Percentiles rank a stretch among this genome's conserved stretches.
phyloP scores from a whole-genome alignment of 257 asterid genomes.

The Echium plantagineum region DNA sequence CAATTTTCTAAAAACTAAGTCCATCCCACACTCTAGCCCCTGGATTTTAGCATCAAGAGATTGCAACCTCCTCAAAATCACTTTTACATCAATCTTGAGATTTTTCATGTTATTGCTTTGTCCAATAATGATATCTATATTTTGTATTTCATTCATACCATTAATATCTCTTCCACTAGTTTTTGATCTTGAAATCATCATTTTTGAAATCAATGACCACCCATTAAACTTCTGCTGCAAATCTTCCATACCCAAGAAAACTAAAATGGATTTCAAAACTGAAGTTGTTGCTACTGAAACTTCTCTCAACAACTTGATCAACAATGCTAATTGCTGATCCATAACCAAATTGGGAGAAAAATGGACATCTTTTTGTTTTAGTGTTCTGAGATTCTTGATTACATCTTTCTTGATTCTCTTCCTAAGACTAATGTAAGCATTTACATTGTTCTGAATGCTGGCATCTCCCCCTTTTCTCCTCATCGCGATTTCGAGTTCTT shows the following conservation, averaged over 20 bases:
- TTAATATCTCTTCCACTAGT: not conserved
- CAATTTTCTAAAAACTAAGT: conserved; percentile 3
- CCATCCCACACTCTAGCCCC: conserved; percentile 8
- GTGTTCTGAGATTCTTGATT: conserved; percentile 23
- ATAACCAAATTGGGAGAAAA: not conserved
- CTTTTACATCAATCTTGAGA: not conserved
- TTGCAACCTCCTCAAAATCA: conserved; percentile 3
- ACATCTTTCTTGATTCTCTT: conserved; percentile 28
- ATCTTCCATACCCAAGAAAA: not conserved
- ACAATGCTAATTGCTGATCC: conserved; percentile 1
- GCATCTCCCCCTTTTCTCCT: conserved; percentile 38
- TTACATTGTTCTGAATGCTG: conserved; percentile 16
- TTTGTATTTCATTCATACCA: conserved; percentile 5
- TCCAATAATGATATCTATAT: conserved; percentile 3
- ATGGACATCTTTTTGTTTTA: conserved; percentile 18
- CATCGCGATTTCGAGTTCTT: conserved; percentile 34
- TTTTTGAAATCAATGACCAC: conserved; percentile 10
- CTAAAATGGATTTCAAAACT: conserved; percentile 4
- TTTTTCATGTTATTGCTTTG: not conserved
- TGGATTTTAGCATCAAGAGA: conserved; percentile 3
- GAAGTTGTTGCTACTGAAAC: conserved; percentile 7
- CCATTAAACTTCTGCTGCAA: not conserved
- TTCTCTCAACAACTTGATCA: conserved; percentile 4
- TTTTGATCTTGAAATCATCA: not conserved
- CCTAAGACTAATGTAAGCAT: conserved; percentile 17